Conservation (phyloP, 148 eudicot species). For the Rhododendron ovatum region DNA sequence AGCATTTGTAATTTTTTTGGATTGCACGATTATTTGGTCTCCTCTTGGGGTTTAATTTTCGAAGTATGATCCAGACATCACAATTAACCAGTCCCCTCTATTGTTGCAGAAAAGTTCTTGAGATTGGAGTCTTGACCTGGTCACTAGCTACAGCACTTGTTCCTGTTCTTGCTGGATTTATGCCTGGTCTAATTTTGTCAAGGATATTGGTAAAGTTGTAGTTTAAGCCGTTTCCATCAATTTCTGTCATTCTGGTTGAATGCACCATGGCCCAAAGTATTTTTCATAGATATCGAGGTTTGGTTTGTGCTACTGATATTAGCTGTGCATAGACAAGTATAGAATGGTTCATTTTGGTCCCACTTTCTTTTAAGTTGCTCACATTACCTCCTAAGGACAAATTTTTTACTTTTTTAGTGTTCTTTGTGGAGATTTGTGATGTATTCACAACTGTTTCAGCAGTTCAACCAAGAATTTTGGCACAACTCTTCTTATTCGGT, state of each 20-base stretch:
- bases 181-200: conserved; percentile 85
- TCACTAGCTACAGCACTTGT: conserved; percentile 91
- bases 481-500: conserved; percentile 13
- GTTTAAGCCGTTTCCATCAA: neutral
- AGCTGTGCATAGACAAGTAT: neutral
- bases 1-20: neutral
- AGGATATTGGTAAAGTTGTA: conserved; percentile 69
- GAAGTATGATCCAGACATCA: neutral
- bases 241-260: neutral
- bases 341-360: neutral
- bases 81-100: neutral
- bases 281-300: neutral
- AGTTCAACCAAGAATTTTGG: neutral
- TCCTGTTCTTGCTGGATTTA: conserved; percentile 82
- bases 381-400: neutral
- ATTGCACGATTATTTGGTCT: neutral
- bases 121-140: conserved; percentile 85
- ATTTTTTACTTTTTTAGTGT: neutral
- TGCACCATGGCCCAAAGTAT: neutral
- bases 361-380: neutral
- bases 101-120: conserved; percentile 76
- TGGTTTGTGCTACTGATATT: neutral
- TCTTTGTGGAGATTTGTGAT: neutral
- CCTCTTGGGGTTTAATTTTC: neutral
- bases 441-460: neutral